These are phyloP conservation scores for Leptomonas pyrrhocoris DNA, from an alignment of 208 protist genomes.

Conservation along the genomic window DNA sequence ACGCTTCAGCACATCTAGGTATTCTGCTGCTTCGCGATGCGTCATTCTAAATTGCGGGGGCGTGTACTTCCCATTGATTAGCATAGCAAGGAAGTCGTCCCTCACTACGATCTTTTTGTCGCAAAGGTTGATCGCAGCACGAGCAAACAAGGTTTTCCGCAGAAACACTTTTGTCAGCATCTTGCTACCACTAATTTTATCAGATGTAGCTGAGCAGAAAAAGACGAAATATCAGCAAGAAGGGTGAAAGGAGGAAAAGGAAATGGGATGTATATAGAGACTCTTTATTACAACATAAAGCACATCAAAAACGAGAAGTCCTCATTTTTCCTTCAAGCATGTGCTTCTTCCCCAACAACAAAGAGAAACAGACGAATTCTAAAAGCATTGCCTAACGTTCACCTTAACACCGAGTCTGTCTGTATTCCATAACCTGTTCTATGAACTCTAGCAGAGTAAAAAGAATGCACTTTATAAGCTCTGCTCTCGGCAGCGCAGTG, in stretches of 20 bases:
- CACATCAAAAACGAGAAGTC: too few species aligned
- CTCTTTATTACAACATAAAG: too few species aligned
- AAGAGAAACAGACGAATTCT: too few species aligned
- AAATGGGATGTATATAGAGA: background rate
- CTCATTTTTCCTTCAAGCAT: too few species aligned
- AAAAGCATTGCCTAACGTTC: too few species aligned
- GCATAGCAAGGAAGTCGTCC: constrained; percentile 44
- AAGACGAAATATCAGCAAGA: background rate
- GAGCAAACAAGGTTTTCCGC: constrained; percentile 28
- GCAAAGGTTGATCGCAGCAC: constrained; percentile 21
- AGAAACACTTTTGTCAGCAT: constrained; percentile 22
- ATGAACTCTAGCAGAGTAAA: too few species aligned
- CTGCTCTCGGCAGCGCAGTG: too few species aligned
- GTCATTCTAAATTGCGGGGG: constrained; percentile 51
- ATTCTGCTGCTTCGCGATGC: constrained; percentile 40
- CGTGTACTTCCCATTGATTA: constrained; percentile 37
- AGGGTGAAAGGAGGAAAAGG: constrained; percentile 12
- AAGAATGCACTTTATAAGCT: too few species aligned
- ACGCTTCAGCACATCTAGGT: constrained; percentile 42
- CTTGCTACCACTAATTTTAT: background rate
- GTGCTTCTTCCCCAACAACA: too few species aligned
- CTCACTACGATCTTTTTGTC: constrained; percentile 35
- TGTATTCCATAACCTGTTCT: too few species aligned
- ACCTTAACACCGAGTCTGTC: too few species aligned
- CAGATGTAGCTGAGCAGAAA: background rate